Evolutionary conservation across 164 flowering plant species (phyloP).

Genomic region (Berberis thunbergii): DNA sequence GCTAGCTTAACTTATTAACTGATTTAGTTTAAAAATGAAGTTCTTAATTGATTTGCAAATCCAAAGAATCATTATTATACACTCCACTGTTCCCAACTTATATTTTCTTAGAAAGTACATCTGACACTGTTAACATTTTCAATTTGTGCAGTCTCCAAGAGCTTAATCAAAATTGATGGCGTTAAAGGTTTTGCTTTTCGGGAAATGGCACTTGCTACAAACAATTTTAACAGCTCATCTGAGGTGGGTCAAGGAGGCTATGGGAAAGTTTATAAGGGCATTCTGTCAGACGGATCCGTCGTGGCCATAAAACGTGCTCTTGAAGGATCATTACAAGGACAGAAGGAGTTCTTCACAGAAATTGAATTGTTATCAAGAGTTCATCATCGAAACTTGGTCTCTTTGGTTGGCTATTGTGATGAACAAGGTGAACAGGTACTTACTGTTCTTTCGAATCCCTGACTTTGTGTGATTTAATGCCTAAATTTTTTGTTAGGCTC

Average conservation of each 20-base stretch:
- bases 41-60: too few relatives aligned
- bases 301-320: constrained; percentile 18
- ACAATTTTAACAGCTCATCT: constrained; percentile 8
- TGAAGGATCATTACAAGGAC: constrained; percentile 15
- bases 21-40: too few relatives aligned
- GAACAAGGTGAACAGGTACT: constrained; percentile 19
- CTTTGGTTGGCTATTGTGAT: constrained; percentile 18
- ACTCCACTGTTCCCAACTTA: too few relatives aligned
- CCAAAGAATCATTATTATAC: too few relatives aligned
- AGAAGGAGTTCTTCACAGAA: constrained; percentile 17
- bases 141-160: constrained; percentile 7
- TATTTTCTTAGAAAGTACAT: too few relatives aligned
- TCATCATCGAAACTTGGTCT: constrained; percentile 17
- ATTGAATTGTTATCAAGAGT: constrained; percentile 16
- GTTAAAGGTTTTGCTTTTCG: constrained; percentile 8
- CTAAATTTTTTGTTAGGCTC: too few relatives aligned
- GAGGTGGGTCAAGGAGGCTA: constrained; percentile 17
- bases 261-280: constrained; percentile 17
- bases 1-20: too few relatives aligned
- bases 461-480: neutral
- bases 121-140: too few relatives aligned
- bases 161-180: constrained; percentile 14
- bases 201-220: constrained; percentile 12
- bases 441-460: neutral
- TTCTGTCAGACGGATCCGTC: constrained; percentile 9